Percentiles rank a stretch among this genome's conserved stretches.
Evolutionary conservation across 352 stramenopile species (phyloP).

Genomic region (Phytophthora megakarya): DNA sequence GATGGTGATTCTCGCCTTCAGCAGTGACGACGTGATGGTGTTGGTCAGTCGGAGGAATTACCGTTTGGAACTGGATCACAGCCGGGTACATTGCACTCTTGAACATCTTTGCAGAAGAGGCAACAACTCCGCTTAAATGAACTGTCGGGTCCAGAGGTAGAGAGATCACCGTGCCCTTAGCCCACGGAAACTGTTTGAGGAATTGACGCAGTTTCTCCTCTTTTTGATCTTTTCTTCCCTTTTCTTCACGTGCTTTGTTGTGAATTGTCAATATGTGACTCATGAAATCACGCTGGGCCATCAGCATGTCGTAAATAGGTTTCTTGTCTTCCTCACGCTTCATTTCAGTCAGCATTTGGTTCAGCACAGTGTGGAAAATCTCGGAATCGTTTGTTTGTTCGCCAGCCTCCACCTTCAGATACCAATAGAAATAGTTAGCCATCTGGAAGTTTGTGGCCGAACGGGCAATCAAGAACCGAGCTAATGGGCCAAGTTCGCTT

Average conservation of each 20-base stretch:
- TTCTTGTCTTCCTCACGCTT: slow-evolving; percentile 91
- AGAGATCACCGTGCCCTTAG: slow-evolving; percentile 77
- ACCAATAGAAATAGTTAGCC: slow-evolving; percentile 99
- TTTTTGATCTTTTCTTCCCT: slow-evolving; percentile 96
- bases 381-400: slow-evolving; percentile 76
- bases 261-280: slow-evolving; percentile 93
- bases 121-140: slow-evolving; percentile 89
- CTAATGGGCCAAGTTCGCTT: slow-evolving; percentile 80
- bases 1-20: slow-evolving; percentile 25
- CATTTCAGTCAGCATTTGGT: slow-evolving; percentile 95
- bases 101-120: slow-evolving; percentile 96
- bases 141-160: slow-evolving; percentile 89
- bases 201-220: slow-evolving; percentile 92
- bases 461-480: slow-evolving; percentile 94
- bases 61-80: slow-evolving; percentile 95
- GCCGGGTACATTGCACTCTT: slow-evolving; percentile 98
- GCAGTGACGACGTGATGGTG: slow-evolving; percentile 27
- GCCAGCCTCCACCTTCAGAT: slow-evolving; percentile 78
- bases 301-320: slow-evolving; percentile 91
- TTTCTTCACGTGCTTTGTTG: slow-evolving; percentile 90
- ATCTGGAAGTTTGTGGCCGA: slow-evolving; percentile 95
- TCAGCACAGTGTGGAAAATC: slow-evolving; percentile 80
- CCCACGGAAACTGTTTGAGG: slow-evolving; percentile 88
- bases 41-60: slow-evolving; percentile 58
- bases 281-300: slow-evolving; percentile 94